phyloP scores from a whole-genome alignment of 768 basidiomycete species.

The Rhodotorula diobovata region DNA sequence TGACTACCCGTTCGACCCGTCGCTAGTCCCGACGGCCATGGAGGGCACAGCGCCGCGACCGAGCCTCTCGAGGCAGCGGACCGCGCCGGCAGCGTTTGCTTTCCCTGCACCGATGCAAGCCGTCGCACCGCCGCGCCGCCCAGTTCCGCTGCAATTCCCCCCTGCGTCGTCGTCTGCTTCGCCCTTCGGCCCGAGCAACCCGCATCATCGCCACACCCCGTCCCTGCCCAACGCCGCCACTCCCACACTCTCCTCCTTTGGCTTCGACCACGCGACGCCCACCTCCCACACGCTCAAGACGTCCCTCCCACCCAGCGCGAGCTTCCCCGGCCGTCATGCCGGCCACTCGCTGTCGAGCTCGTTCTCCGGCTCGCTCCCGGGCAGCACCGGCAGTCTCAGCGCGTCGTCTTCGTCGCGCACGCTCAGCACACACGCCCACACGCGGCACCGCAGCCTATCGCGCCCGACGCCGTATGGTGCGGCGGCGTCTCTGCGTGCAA shows the following conservation, averaged over 20 bases:
- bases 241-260: neutral
- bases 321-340: neutral
- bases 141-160: neutral
- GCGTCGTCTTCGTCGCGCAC: too few species aligned
- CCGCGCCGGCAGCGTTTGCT: slow-evolving; percentile 5
- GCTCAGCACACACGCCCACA: neutral
- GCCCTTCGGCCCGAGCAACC: neutral
- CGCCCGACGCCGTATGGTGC: neutral
- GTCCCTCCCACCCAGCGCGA: neutral
- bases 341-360: neutral
- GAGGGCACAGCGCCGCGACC: neutral
- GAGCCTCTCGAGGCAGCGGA: neutral
- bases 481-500: neutral
- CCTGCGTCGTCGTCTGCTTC: neutral
- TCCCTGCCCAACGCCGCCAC: slow-evolving; percentile 2
- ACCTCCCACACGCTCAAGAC: neutral
- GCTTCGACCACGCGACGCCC: neutral
- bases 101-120: neutral
- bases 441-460: neutral
- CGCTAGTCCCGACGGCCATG: neutral
- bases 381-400: neutral
- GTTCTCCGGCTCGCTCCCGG: neutral
- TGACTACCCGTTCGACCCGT: neutral
- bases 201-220: slow-evolving; percentile 12
- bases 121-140: neutral